phyloP scores from a whole-genome alignment of 1,284 basidiomycete species.

The Rugosomyces carneus region DNA sequence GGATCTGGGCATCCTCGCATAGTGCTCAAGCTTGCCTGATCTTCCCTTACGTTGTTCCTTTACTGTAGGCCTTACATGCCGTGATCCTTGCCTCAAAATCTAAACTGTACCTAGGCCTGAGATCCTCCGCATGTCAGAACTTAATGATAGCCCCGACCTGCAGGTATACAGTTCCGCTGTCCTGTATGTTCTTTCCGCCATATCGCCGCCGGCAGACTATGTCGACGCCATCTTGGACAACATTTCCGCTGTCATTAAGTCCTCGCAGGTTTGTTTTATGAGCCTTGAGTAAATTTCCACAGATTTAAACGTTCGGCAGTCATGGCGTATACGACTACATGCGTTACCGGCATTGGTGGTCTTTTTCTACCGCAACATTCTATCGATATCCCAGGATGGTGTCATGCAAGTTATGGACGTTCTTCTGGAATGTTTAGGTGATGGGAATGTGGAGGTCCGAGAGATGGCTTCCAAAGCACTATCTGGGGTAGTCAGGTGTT shows the following conservation, averaged over 20 bases:
- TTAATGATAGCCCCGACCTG: constrained; percentile 71
- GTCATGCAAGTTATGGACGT: constrained; percentile 74
- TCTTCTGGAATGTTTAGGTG: constrained; percentile 76
- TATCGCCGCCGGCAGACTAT: constrained; percentile 58
- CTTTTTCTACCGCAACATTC: constrained; percentile 83
- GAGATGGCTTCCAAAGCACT: constrained; percentile 91
- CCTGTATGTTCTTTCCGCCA: constrained; percentile 68
- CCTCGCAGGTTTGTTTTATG: constrained; percentile 47
- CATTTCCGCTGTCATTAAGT: constrained; percentile 63
- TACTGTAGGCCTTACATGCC: constrained; percentile 53
- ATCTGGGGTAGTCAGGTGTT: constrained; percentile 88
- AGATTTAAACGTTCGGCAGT: constrained; percentile 34
- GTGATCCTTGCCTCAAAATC: constrained; percentile 2
- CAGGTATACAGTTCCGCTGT: constrained; percentile 69
- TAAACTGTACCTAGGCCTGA: constrained; percentile 48
- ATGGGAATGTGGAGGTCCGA: constrained; percentile 91
- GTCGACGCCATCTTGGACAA: constrained; percentile 53
- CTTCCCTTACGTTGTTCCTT: constrained; percentile 69
- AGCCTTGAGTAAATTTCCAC: not conserved
- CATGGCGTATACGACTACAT: constrained; percentile 74
- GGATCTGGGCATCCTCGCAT: constrained; percentile 74
- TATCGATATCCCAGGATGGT: constrained; percentile 63
- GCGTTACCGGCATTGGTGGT: constrained; percentile 71
- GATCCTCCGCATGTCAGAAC: constrained; percentile 74
- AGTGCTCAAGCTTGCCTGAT: constrained; percentile 59